These are phyloP conservation scores for Apiotrichum siamense DNA, from an alignment of 1,284 basidiomycete genomes.

Conservation along the genomic window DNA sequence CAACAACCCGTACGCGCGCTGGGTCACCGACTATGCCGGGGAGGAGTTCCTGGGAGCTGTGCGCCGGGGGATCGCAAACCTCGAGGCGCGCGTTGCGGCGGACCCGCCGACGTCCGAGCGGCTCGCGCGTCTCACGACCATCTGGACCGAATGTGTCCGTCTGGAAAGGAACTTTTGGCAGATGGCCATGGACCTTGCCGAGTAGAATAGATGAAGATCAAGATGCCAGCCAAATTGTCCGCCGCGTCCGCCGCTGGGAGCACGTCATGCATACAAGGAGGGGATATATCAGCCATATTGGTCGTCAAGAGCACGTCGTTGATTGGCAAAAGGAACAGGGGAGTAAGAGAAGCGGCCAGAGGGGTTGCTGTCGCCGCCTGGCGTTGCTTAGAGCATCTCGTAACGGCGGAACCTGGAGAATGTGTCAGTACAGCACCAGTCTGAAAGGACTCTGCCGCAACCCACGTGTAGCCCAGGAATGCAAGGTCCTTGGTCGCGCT, in stretches of 20 bases:
- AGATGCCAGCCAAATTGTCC: too few relatives aligned
- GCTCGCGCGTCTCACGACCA: constrained; percentile 61
- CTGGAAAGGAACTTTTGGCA: constrained; percentile 90
- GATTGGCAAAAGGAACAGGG: not conserved
- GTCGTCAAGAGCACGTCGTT: constrained; percentile 2
- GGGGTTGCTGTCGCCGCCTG: too few relatives aligned
- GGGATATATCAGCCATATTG: constrained; percentile 7
- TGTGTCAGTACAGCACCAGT: constrained; percentile 8
- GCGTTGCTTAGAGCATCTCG: constrained; percentile 37
- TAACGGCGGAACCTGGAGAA: constrained; percentile 39
- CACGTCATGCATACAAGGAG: constrained; percentile 15
- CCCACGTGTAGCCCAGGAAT: constrained; percentile 69
- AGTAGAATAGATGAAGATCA: constrained; percentile 7
- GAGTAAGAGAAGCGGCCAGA: too few relatives aligned
- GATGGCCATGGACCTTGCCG: constrained; percentile 32
- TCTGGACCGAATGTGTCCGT: constrained; percentile 72
- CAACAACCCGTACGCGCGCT: constrained; percentile 63
- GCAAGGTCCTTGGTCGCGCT: constrained; percentile 80
- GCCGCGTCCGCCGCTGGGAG: not conserved
- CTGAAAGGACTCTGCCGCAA: too few relatives aligned
- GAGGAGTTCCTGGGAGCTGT: constrained; percentile 66
- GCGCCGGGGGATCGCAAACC: constrained; percentile 59
- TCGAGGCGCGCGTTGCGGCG: constrained; percentile 57
- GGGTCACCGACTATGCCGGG: constrained; percentile 80
- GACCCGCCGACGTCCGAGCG: constrained; percentile 62